Evolutionary conservation across 108 stramenopile species (phyloP), one percentile per base, ranked within the genome.

Genomic region (Phaeodactylum tricornutum): DNA sequence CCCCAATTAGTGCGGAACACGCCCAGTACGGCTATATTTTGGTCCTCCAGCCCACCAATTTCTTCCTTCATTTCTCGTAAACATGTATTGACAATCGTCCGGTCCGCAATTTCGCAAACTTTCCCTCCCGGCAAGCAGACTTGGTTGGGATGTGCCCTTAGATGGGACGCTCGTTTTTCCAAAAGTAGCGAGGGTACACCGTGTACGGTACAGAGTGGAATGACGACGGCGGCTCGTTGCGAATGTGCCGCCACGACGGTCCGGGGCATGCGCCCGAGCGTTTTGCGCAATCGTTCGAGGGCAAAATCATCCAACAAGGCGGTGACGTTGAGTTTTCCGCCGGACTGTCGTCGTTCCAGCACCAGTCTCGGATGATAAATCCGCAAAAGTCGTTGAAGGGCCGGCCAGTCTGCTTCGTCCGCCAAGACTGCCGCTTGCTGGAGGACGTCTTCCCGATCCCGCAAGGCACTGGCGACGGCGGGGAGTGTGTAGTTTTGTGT

Each of bases 41-140:
- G 66, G 41, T 52, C 53, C 29, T 57, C 55, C 21, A 78, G 39
- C 19, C 77, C 74, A 17, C 83, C 92, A 45, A 95, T 91, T 63
- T 97, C 96, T 70, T 97, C 96, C 27, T 88, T 77, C 93, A 97
- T 95, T 59, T 97, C 96, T 33, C 96, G 51, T 14, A 97, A 54
- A 41, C 87, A 84, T 23, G 96, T 95, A 31, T 72, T 69, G 0
- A 95, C 82, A 47, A 97, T 95, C 3, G 87, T 89, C 38, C 62
- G 77, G 26, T 95, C 96, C 20, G 65, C 66, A 1, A 67, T 73
- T 2, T 69, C 69, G 33, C 77, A 79, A 4, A 87, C 79, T 85
- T 92, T 97, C 14, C 96, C 96, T 14, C 96, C 96, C 1, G 96
- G 96, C 33, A 75, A 62, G 72, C 66, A 66, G 14, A 87, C 84